Evolutionary conservation across 768 basidiomycete species (phyloP).

Genomic region (Tephrocybe sp.): DNA sequence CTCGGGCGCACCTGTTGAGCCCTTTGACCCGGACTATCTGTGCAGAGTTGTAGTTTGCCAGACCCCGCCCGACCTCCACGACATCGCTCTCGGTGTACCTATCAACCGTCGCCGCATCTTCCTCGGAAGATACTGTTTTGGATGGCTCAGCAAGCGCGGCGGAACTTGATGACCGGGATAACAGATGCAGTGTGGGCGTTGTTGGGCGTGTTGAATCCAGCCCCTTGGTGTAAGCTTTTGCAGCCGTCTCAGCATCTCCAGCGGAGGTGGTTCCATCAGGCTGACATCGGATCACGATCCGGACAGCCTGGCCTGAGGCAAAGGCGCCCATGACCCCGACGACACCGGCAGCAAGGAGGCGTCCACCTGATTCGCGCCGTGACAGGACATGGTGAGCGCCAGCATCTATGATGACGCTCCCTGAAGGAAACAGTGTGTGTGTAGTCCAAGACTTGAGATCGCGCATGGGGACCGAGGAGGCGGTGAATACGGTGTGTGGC

Average conservation of each 20-base stretch:
- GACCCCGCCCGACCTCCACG: slow-evolving; percentile 88
- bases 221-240: slow-evolving; percentile 35
- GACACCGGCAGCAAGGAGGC: slow-evolving; percentile 91
- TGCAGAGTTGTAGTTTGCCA: slow-evolving; percentile 94
- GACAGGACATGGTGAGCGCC: slow-evolving; percentile 89
- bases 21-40: slow-evolving; percentile 91
- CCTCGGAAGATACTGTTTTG: slow-evolving; percentile 22
- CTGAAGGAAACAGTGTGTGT: slow-evolving; percentile 91
- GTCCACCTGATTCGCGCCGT: slow-evolving; percentile 83
- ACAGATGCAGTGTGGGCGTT: slow-evolving; percentile 50
- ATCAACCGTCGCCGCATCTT: slow-evolving; percentile 30
- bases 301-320: slow-evolving; percentile 93
- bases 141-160: slow-evolving; percentile 27
- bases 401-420: slow-evolving; percentile 83
- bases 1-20: slow-evolving; percentile 70
- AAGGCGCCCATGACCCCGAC: slow-evolving; percentile 85
- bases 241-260: slow-evolving; percentile 27
- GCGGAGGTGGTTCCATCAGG: slow-evolving; percentile 22
- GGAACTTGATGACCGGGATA: slow-evolving; percentile 35
- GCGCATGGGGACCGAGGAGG: slow-evolving; percentile 66
- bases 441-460: slow-evolving; percentile 96
- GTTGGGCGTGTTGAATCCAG: slow-evolving; percentile 50
- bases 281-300: slow-evolving; percentile 60
- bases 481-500: slow-evolving; percentile 86
- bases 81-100: slow-evolving; percentile 55